These are phyloP conservation scores for Dactylella cylindrospora DNA, from an alignment of 2,329 filamentous ascomycete genomes.

Conservation along the genomic window DNA sequence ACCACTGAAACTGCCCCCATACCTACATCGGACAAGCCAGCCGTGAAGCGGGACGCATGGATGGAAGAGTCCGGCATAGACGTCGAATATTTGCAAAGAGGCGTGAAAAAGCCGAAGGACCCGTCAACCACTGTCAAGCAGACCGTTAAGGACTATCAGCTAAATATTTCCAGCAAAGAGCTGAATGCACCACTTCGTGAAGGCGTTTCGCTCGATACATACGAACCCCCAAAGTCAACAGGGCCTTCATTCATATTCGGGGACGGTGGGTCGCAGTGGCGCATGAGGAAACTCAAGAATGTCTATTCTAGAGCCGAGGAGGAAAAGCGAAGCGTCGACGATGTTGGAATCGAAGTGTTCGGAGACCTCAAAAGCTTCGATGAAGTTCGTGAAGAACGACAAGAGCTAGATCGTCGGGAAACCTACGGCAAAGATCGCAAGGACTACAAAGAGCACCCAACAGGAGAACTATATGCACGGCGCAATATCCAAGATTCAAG, in stretches of 20 bases:
- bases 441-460: constrained; percentile 79
- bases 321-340: constrained; percentile 70
- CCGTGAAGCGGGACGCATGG: constrained; percentile 77
- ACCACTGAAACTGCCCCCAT: constrained; percentile 45
- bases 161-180: constrained; percentile 76
- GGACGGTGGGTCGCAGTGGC: constrained; percentile 86
- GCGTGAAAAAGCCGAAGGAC: constrained; percentile 58
- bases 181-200: constrained; percentile 71
- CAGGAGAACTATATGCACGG: constrained; percentile 80
- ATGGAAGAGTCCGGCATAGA: constrained; percentile 85
- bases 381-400: constrained; percentile 86
- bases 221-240: constrained; percentile 60
- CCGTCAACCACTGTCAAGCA: constrained; percentile 56
- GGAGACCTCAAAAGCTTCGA: constrained; percentile 83
- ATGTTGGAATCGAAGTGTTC: constrained; percentile 78
- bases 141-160: constrained; percentile 61
- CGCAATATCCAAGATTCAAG: constrained; percentile 61
- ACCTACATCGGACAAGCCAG: constrained; percentile 51
- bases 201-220: constrained; percentile 59
- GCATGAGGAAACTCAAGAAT: constrained; percentile 89
- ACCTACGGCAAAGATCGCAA: constrained; percentile 79
- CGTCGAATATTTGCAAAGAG: constrained; percentile 75
- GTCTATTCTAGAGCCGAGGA: constrained; percentile 80
- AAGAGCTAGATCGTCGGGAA: constrained; percentile 79
- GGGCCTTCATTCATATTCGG: constrained; percentile 83